These are phyloP conservation scores for Macrophomina tecta DNA, from an alignment of 2,329 filamentous ascomycete species.

Conservation along the genomic window DNA sequence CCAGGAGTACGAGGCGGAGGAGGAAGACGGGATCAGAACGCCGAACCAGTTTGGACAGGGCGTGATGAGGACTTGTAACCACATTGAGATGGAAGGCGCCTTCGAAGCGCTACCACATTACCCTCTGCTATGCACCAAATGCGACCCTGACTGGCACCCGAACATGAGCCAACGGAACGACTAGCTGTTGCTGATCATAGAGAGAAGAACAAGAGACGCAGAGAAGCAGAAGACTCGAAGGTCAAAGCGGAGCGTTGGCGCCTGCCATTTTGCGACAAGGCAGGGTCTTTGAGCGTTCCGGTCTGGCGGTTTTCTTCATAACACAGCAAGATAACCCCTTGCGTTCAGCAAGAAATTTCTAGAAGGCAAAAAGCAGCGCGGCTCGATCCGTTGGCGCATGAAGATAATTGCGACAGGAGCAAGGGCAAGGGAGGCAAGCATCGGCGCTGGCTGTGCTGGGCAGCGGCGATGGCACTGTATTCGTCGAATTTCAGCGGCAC, in stretches of 20 bases:
- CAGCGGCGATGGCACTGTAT: neutral
- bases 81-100: neutral
- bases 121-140: constrained; percentile 6
- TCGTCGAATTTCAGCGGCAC: constrained; percentile 3
- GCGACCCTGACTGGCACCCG: constrained; percentile 13
- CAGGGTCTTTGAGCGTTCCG: neutral
- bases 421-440: constrained; percentile 4
- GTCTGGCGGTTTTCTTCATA: neutral
- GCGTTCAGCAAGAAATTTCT: neutral
- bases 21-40: neutral
- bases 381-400: neutral
- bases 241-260: neutral
- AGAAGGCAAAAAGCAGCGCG: neutral
- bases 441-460: neutral
- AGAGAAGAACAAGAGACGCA: neutral
- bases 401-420: neutral
- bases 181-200: no score
- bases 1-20: neutral
- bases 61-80: neutral
- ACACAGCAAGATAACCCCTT: constrained; percentile 1
- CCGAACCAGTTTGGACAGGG: neutral
- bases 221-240: neutral
- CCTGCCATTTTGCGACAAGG: neutral
- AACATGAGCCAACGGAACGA: neutral
- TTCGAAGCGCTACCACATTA: constrained; percentile 21